Percentiles rank a stretch among this genome's conserved stretches.
phyloP scores from a whole-genome alignment of 495 filamentous ascomycete genomes.

The Aspergillus incahuasiensis region DNA sequence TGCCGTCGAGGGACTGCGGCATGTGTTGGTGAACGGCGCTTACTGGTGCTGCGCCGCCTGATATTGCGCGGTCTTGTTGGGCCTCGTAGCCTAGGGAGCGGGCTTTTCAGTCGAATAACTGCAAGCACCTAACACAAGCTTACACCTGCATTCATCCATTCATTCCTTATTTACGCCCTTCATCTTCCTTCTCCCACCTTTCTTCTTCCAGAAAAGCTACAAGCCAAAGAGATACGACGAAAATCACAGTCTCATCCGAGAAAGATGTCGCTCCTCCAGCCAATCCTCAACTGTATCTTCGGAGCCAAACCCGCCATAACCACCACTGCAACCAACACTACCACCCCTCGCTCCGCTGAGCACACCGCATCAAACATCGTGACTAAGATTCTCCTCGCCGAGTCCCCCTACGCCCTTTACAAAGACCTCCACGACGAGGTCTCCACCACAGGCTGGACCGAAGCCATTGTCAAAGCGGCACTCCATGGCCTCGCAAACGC shows the following conservation, averaged over 20 bases:
- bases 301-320: neutral
- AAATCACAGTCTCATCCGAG: neutral
- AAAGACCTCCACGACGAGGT: constrained; percentile 11
- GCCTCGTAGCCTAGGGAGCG: no score
- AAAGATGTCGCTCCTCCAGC: neutral
- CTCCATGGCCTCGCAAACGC: constrained; percentile 28
- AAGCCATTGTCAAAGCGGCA: constrained; percentile 31
- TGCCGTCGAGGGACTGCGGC: no score
- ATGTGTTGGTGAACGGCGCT: no score
- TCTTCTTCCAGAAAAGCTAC: neutral
- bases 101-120: no score
- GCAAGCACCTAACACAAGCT: no score
- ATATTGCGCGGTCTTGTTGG: no score
- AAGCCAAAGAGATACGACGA: neutral
- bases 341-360: neutral
- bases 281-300: constrained; percentile 3
- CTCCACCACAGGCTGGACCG: constrained; percentile 33
- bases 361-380: constrained; percentile 12
- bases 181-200: neutral
- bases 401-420: constrained; percentile 1
- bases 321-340: neutral
- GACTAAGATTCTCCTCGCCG: constrained; percentile 15
- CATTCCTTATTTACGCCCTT: no score
- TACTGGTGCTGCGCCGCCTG: no score
- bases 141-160: no score